A percentile compares a stretch with the other conserved stretches of the same genome.
phyloP scores from a whole-genome alignment of 2,329 filamentous ascomycete genomes.

The Lasiodiplodia sp. region DNA sequence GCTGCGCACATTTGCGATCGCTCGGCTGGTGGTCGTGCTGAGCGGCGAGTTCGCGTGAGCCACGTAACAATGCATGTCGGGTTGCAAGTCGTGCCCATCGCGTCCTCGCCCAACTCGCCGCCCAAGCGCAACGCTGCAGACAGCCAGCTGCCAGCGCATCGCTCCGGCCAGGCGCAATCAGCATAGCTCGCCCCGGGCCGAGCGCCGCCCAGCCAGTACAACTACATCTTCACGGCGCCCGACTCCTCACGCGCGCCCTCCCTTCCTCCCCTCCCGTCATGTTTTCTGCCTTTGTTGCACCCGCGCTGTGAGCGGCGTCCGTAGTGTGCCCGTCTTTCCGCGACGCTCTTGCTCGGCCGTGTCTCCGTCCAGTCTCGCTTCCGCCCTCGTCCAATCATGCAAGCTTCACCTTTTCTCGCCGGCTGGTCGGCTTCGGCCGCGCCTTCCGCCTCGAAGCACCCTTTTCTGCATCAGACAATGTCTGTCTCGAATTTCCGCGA shows the following conservation, averaged over 20 bases:
- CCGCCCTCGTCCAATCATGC: conserved; percentile 18
- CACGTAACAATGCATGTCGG: conserved; percentile 30
- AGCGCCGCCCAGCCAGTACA: conserved; percentile 28
- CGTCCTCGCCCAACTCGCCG: conserved; percentile 51
- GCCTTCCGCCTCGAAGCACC: conserved; percentile 33
- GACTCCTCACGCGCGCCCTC: conserved; percentile 12
- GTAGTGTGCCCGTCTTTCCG: not conserved
- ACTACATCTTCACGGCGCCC: conserved; percentile 12
- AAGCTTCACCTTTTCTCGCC: conserved; percentile 20
- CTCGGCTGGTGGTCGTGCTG: not conserved
- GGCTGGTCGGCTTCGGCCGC: conserved; percentile 18
- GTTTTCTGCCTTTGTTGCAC: not conserved
- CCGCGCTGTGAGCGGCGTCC: conserved; percentile 10
- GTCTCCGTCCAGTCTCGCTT: conserved; percentile 13
- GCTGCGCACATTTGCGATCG: conserved; percentile 5
- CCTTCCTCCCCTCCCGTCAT: not conserved
- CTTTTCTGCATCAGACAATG: conserved; percentile 46
- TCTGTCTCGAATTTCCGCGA: conserved; percentile 52
- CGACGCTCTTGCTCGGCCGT: not conserved
- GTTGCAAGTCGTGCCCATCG: conserved; percentile 45
- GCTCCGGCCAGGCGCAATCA: conserved; percentile 8
- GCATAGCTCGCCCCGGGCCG: not conserved
- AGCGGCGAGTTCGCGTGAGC: conserved; percentile 27
- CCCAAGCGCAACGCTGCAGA: conserved; percentile 48
- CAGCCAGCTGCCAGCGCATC: conserved; percentile 49